These are phyloP conservation scores for Saccharomyces hybrid DNA, from an alignment of 1,139 yeast genomes.

Conservation along the genomic window DNA sequence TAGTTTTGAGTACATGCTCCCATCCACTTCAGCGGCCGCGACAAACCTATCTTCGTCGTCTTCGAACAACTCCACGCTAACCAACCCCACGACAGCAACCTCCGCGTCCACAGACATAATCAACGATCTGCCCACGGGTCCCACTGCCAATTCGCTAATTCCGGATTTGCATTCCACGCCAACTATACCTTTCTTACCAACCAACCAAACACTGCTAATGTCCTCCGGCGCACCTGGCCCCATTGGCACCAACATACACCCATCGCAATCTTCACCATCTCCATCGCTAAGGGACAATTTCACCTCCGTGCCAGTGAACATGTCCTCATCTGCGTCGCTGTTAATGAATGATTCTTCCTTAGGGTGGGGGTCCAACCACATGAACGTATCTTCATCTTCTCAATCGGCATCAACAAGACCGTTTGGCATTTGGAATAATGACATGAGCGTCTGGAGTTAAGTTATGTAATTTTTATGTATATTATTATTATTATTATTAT, in stretches of 20 bases:
- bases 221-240: not conserved
- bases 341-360: constrained; percentile 18
- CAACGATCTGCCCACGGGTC: not conserved
- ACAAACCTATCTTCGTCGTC: not conserved
- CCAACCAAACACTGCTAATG: not conserved
- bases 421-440: constrained; percentile 30
- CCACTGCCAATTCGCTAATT: not conserved
- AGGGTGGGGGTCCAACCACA: constrained; percentile 25
- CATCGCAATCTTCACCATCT: not conserved
- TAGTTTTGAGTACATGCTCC: not conserved
- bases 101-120: not conserved
- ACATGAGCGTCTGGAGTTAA: constrained; percentile 33
- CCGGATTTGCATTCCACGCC: not conserved
- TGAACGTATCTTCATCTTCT: constrained; percentile 18
- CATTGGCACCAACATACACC: not conserved
- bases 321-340: not conserved
- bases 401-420: constrained; percentile 8
- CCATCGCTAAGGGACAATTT: not conserved
- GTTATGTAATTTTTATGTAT: constrained; percentile 4
- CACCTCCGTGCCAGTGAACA: not conserved
- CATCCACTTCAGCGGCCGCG: not conserved
- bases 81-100: not conserved
- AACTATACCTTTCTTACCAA: not conserved
- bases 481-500: constrained; percentile 1
- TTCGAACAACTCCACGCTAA: not conserved